Base-by-base conservation (phyloP, 495 filamentous ascomycete species). In the Beverwykella pulmonaria region DNA sequence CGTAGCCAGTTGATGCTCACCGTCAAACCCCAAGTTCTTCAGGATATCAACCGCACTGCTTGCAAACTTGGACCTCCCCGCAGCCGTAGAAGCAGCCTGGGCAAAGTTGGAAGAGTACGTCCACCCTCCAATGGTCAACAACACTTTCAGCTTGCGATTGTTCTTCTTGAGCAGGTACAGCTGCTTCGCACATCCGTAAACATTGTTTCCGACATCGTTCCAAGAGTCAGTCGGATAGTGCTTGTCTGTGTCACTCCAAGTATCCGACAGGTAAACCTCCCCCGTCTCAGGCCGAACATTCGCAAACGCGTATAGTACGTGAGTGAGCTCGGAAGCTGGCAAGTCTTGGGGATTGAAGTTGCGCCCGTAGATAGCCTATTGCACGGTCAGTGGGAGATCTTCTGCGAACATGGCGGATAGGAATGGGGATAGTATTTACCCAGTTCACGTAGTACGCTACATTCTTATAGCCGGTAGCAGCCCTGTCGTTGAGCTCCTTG, bases 111-210 rank as follows among this genome's bases (percentile, higher is more conserved):
- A 74, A 52, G 90, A 93, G 76, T 97, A 98, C 0, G 92, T 96
- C 94, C 95, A 98, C 19, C 94, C 94, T 65, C 94, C 94, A 69
- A 99, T 96, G 44, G 90, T 94, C 17, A 99, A 85, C 15, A 98
- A 81, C 8, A 95, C 83, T 78, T 98, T 97, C 49, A 98, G 81
- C 73, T 95, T 88, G 57, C 94, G 86, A 77, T 98, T 88, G 63
- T 84, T 80, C 73, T 90, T 89, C 83, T 98, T 98, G 30, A 94
- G 86, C 27, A 98, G 82, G 79, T 88, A 92, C 12, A 98, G 86
- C 79, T 98, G 94, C 82, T 98, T 98, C 49, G 92, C 79, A 76
- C 92, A 98, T 50, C 92, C 92, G 79, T 95, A 96, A 55, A 90
- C 68, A 39, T 80, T 85, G 46, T 67, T 76, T 53, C 82, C 83